phyloP scores from a whole-genome alignment of 371 early-diverging fungal genomes.

The Amoeboaphelidium protococcarum region DNA sequence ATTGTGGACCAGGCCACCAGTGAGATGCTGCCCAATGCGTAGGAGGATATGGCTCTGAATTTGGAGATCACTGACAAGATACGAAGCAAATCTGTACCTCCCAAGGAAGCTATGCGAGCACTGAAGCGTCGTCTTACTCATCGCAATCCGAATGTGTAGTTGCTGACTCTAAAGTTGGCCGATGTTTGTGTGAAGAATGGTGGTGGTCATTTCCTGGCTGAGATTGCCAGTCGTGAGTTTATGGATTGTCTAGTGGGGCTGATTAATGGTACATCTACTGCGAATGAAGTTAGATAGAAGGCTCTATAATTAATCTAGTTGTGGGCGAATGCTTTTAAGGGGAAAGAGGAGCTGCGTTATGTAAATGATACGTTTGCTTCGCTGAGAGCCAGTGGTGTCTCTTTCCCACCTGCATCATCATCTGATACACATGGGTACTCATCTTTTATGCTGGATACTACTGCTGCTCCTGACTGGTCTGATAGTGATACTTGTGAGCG shows the following conservation, averaged over 20 bases:
- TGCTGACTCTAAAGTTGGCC: slow-evolving; percentile 49
- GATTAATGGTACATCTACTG: slow-evolving; percentile 21
- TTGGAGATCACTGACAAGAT: slow-evolving; percentile 75
- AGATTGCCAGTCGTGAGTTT: slow-evolving; percentile 64
- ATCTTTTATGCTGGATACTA: slow-evolving; percentile 29
- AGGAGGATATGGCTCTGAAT: slow-evolving; percentile 47
- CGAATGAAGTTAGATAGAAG: slow-evolving; percentile 41
- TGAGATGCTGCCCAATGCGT: slow-evolving; percentile 52
- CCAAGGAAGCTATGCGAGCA: slow-evolving; percentile 41
- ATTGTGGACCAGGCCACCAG: slow-evolving; percentile 34
- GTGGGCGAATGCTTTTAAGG: slow-evolving; percentile 58
- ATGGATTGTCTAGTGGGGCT: slow-evolving; percentile 44
- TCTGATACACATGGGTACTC: background rate
- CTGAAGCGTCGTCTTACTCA: slow-evolving; percentile 48
- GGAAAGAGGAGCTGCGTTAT: slow-evolving; percentile 38
- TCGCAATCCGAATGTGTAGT: slow-evolving; percentile 74
- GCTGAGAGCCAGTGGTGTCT: slow-evolving; percentile 31
- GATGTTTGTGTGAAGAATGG: slow-evolving; percentile 85
- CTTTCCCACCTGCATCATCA: background rate
- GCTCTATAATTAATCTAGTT: slow-evolving; percentile 46
- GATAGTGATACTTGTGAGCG: slow-evolving; percentile 74
- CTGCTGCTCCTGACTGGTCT: slow-evolving; percentile 77
- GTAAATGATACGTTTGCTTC: slow-evolving; percentile 37
- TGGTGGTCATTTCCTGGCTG: slow-evolving; percentile 52
- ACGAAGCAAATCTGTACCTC: slow-evolving; percentile 45